Percentiles rank a stretch among this genome's conserved stretches.
These are phyloP conservation scores for Thamnidium elegans DNA, from an alignment of 192 early-diverging fungal species.

Conservation along the genomic window DNA sequence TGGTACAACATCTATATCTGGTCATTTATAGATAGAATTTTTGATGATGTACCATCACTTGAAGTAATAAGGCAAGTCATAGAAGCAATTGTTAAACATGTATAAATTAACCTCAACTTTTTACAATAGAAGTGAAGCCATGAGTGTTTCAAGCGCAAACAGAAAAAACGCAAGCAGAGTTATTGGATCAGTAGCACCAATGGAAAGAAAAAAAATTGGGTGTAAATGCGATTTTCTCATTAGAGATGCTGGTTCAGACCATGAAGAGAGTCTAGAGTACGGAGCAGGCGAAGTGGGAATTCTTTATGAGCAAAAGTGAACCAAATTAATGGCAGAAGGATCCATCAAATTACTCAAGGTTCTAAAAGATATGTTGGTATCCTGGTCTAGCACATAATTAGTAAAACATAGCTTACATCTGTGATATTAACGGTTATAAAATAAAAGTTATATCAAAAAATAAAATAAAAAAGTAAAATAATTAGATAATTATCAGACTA, in stretches of 20 bases:
- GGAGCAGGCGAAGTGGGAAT: slow-evolving; percentile 21
- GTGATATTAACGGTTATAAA: no score
- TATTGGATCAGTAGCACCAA: slow-evolving; percentile 16
- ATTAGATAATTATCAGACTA: no score
- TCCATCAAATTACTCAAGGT: slow-evolving; percentile 28
- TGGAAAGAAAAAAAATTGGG: slow-evolving; percentile 30
- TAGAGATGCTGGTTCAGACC: slow-evolving; percentile 12
- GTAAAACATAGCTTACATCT: no score
- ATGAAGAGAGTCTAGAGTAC: slow-evolving; percentile 24
- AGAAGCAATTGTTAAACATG: neutral
- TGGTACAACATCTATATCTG: slow-evolving; percentile 26
- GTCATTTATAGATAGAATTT: slow-evolving; percentile 29
- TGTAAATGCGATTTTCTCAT: slow-evolving; percentile 22
- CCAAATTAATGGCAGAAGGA: slow-evolving; percentile 20
- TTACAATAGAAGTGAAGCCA: slow-evolving; percentile 22
- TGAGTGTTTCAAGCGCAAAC: slow-evolving; percentile 18
- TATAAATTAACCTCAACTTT: slow-evolving; percentile 1
- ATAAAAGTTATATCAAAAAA: no score
- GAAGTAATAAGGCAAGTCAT: slow-evolving; percentile 26
- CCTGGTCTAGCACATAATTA: no score
- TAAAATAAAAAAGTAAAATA: no score
- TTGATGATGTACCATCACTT: slow-evolving; percentile 21
- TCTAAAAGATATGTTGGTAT: slow-evolving; percentile 38
- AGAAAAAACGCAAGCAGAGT: slow-evolving; percentile 28
- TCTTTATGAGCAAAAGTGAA: slow-evolving; percentile 21